Conservation (phyloP, 177 flowering plant species). For the Vitis hybrid region DNA sequence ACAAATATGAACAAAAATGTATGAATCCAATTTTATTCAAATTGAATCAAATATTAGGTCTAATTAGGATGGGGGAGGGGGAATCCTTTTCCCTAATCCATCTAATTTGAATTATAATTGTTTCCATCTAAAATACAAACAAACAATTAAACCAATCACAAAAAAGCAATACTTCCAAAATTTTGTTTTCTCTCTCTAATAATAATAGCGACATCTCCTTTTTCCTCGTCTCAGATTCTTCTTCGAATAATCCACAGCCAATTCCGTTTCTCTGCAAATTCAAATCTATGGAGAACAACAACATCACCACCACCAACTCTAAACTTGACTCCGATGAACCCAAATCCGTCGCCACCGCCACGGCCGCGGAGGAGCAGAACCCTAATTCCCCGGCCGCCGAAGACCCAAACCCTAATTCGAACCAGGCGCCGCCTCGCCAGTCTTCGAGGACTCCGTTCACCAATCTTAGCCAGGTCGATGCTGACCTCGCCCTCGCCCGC, state of each 20-base stretch:
- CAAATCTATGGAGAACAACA: background rate
- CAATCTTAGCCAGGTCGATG: constrained; percentile 78
- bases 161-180: too few species aligned
- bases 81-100: too few species aligned
- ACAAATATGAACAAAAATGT: background rate
- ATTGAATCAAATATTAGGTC: too few species aligned
- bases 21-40: background rate
- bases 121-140: too few species aligned
- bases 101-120: too few species aligned
- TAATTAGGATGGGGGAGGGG: too few species aligned
- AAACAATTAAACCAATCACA: too few species aligned
- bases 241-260: background rate
- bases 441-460: constrained; percentile 64
- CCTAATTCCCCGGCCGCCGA: constrained; percentile 7
- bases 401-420: background rate
- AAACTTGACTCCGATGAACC: too few species aligned
- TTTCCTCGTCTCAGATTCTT: constrained; percentile 3
- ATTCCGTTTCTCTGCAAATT: background rate
- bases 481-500: constrained; percentile 92
- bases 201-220: too few species aligned
- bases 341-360: too few species aligned
- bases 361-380: constrained; percentile 4
- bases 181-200: too few species aligned
- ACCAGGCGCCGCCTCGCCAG: constrained; percentile 6
- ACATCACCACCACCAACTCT: background rate